Conservation (phyloP, 176 grass and related monocot species). For the Luzula sylvatica region DNA sequence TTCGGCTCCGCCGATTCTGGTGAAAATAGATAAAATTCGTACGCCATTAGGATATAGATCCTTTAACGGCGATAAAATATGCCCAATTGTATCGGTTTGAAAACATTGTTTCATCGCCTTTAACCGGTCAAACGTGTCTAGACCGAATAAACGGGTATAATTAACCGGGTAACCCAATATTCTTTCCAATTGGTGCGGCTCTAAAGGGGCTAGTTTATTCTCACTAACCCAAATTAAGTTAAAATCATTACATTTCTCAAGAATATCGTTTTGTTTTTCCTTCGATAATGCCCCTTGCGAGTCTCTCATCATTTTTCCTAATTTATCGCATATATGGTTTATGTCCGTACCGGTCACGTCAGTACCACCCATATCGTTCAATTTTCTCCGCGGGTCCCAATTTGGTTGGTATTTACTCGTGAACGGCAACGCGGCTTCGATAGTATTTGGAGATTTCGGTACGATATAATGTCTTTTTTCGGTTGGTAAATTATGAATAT, state of each 20-base stretch:
- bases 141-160: slow-evolving; percentile 40
- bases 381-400: slow-evolving; percentile 58
- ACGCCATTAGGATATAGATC: slow-evolving; percentile 39
- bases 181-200: slow-evolving; percentile 50
- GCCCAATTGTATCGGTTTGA: slow-evolving; percentile 46
- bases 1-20: slow-evolving; percentile 61
- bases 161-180: slow-evolving; percentile 56
- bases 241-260: slow-evolving; percentile 40
- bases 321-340: slow-evolving; percentile 28
- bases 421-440: slow-evolving; percentile 45
- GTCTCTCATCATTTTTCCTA: slow-evolving; percentile 35
- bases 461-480: slow-evolving; percentile 23
- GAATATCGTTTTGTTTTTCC: slow-evolving; percentile 26
- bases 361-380: slow-evolving; percentile 18
- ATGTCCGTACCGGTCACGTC: slow-evolving; percentile 10
- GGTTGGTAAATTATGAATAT: slow-evolving; percentile 71
- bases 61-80: slow-evolving; percentile 59
- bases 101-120: slow-evolving; percentile 41
- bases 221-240: slow-evolving; percentile 65
- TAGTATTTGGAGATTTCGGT: slow-evolving; percentile 46
- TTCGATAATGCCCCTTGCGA: slow-evolving; percentile 37
- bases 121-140: slow-evolving; percentile 34
- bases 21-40: slow-evolving; percentile 62
- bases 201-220: slow-evolving; percentile 37
- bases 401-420: slow-evolving; percentile 50